Percentiles rank a stretch among this genome's conserved stretches.
These are phyloP conservation scores for Pleurotus tuber-regium DNA, from an alignment of 768 basidiomycete genomes.

Conservation along the genomic window DNA sequence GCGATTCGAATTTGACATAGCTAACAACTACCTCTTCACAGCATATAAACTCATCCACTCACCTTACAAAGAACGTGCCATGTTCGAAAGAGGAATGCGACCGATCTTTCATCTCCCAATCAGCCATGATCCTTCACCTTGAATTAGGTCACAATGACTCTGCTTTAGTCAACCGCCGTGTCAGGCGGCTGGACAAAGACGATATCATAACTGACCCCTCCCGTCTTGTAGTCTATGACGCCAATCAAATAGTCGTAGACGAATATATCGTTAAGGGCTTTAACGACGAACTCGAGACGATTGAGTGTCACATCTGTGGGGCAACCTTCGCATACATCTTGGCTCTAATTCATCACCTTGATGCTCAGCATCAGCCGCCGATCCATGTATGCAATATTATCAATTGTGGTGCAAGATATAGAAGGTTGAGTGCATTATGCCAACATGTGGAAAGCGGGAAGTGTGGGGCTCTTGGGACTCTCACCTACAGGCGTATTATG, in stretches of 20 bases:
- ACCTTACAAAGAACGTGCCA: conserved; percentile 34
- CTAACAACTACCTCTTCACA: conserved; percentile 10
- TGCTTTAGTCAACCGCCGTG: conserved; percentile 38
- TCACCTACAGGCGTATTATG: not conserved
- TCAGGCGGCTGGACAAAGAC: conserved; percentile 40
- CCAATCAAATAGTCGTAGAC: conserved; percentile 40
- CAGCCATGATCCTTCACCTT: conserved; percentile 60
- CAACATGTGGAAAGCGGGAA: conserved; percentile 65
- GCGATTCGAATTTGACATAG: not conserved
- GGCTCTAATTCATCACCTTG: conserved; percentile 59
- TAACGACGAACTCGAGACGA: no score
- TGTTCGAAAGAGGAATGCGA: conserved; percentile 44
- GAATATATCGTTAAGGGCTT: conserved; percentile 23
- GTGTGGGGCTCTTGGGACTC: conserved; percentile 35
- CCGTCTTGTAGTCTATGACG: conserved; percentile 44
- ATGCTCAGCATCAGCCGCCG: conserved; percentile 51
- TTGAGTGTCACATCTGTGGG: conserved; percentile 69
- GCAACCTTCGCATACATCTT: conserved; percentile 33
- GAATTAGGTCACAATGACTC: conserved; percentile 59
- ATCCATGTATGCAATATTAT: conserved; percentile 53
- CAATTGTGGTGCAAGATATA: conserved; percentile 42
- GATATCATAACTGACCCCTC: conserved; percentile 55
- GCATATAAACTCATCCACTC: conserved; percentile 55
- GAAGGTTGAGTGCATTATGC: conserved; percentile 54
- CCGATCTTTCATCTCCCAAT: conserved; percentile 44